These are phyloP conservation scores for Carex littledalei DNA, from an alignment of 176 grass and related monocot genomes.

Conservation along the genomic window DNA sequence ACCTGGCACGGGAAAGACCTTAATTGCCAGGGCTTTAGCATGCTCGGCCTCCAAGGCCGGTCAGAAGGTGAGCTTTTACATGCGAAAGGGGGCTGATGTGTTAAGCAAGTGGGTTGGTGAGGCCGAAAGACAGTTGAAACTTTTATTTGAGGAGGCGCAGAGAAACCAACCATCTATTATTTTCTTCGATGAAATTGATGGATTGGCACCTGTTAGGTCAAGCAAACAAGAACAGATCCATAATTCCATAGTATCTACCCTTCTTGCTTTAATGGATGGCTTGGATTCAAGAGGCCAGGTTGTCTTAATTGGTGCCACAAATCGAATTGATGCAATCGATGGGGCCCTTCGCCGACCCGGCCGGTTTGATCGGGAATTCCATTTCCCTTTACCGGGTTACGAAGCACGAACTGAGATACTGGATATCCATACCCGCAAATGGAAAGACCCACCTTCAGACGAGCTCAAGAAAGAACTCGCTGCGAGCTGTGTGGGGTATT, in stretches of 20 bases:
- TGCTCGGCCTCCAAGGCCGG: slow-evolving; percentile 92
- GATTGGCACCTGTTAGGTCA: slow-evolving; percentile 95
- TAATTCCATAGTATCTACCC: slow-evolving; percentile 98
- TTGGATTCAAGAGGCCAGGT: slow-evolving; percentile 98
- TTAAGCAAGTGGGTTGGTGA: slow-evolving; percentile 99
- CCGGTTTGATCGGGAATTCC: slow-evolving; percentile 96
- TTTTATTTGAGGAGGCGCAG: slow-evolving; percentile 99
- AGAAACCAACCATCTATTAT: slow-evolving; percentile 98
- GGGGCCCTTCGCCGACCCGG: slow-evolving; percentile 94
- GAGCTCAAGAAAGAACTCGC: slow-evolving; percentile 92
- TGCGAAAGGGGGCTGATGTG: slow-evolving; percentile 99
- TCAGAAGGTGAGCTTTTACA: slow-evolving; percentile 98
- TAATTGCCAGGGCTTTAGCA: slow-evolving; percentile 97
- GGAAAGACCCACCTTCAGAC: slow-evolving; percentile 79
- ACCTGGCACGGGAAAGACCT: slow-evolving; percentile 92
- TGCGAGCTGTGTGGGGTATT: slow-evolving; percentile 96
- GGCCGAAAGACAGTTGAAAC: slow-evolving; percentile 95
- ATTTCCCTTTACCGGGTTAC: slow-evolving; percentile 93
- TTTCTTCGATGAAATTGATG: slow-evolving; percentile 99
- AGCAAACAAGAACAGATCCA: slow-evolving; percentile 99
- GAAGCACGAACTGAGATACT: slow-evolving; percentile 89
- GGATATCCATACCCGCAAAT: slow-evolving; percentile 96
- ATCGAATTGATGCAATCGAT: slow-evolving; percentile 99
- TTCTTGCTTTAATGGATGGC: slow-evolving; percentile 99
- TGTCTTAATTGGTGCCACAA: slow-evolving; percentile 98